Percentiles rank a stretch among this genome's conserved stretches.
These are phyloP conservation scores for Ganoderma sp. DNA, from an alignment of 1,284 basidiomycete genomes.

Conservation along the genomic window DNA sequence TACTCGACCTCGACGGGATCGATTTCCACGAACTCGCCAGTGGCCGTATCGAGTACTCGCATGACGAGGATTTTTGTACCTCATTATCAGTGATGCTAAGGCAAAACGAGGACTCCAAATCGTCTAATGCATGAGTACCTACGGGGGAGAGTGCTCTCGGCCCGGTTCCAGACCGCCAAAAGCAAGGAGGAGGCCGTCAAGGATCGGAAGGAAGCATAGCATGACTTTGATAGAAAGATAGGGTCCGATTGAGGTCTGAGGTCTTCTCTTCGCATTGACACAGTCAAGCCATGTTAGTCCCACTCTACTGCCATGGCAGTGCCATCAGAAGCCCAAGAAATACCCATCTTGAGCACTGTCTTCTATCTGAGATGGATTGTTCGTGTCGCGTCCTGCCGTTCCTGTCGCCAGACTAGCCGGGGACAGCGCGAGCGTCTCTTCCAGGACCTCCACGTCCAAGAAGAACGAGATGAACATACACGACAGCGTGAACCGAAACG, in stretches of 20 bases:
- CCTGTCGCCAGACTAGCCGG: neutral
- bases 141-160: too few species aligned
- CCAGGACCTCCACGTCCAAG: neutral
- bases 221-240: too few species aligned
- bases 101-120: neutral
- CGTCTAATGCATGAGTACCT: too few species aligned
- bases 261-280: too few species aligned
- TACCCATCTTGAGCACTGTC: neutral
- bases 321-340: too few species aligned
- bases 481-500: slow-evolving; percentile 4
- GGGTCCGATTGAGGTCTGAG: too few species aligned
- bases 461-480: slow-evolving; percentile 1
- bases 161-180: too few species aligned
- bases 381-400: neutral
- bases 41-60: neutral
- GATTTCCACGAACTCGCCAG: neutral
- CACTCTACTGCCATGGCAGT: too few species aligned
- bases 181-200: too few species aligned
- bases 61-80: neutral
- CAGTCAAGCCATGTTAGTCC: too few species aligned
- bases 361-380: neutral
- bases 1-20: neutral
- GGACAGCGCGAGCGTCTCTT: neutral
- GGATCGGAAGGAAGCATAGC: too few species aligned
- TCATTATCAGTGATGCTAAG: neutral